phyloP scores from a whole-genome alignment of 495 filamentous ascomycete genomes.

The Aspergillus sclerotiicarbonarius region DNA sequence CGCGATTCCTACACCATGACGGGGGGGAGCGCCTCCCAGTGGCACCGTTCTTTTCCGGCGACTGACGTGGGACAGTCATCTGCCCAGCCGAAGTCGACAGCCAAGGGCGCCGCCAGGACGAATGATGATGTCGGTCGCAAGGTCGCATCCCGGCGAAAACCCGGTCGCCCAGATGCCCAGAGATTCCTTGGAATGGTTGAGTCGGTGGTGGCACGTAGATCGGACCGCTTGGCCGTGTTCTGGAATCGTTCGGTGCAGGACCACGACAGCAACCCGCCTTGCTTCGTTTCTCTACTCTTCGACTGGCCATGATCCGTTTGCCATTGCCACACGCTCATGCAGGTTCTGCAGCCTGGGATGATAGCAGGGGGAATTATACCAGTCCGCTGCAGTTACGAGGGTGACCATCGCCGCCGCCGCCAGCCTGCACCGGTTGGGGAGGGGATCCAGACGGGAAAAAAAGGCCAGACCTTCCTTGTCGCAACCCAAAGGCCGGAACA shows the following conservation, averaged over 20 bases:
- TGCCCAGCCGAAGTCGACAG: neutral
- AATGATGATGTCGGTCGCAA: slow-evolving; percentile 8
- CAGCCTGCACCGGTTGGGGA: neutral
- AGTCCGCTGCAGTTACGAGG: neutral
- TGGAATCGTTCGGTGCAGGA: slow-evolving; percentile 28
- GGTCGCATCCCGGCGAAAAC: slow-evolving; percentile 6
- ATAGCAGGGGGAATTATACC: neutral
- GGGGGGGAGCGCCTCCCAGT: neutral
- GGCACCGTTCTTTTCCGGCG: slow-evolving; percentile 5
- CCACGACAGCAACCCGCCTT: slow-evolving; percentile 15
- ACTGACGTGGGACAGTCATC: slow-evolving; percentile 8
- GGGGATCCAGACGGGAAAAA: neutral
- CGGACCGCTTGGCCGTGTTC: slow-evolving; percentile 22
- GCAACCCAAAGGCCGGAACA: neutral
- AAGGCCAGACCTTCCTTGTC: neutral
- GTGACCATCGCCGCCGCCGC: neutral
- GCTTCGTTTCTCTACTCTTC: neutral
- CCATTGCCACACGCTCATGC: slow-evolving; percentile 12
- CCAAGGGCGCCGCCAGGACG: neutral
- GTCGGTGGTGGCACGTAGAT: slow-evolving; percentile 22
- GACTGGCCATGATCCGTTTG: neutral
- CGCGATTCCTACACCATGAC: neutral
- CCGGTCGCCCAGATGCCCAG: slow-evolving; percentile 1
- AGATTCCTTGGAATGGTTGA: slow-evolving; percentile 16
- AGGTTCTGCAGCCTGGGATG: neutral